Evolutionary conservation across 108 stramenopile species (phyloP), one percentile per base, ranked within the genome.

Genomic region (Nitzschia sp.): DNA sequence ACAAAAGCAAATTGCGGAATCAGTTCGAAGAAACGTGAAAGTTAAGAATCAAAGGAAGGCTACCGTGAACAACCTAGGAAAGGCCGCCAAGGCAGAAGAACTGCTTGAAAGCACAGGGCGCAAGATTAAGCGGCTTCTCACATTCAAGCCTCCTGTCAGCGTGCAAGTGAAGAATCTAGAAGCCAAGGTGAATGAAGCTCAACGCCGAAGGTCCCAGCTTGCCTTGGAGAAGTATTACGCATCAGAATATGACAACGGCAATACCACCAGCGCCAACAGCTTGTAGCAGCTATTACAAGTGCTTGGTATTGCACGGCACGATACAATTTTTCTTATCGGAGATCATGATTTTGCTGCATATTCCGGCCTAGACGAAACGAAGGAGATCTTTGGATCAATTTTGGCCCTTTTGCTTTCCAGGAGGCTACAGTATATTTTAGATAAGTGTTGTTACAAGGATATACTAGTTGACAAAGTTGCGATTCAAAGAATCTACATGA

Each of bases 21-120:
- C 84, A 1, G 88, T 92, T 0, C 82, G 91, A 19, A 53, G 27
- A n/a, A 80, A 81, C 57, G 82, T 86, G 18, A 75, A 72, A 32
- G 58, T 68, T 19, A 92, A 89, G 62, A 81, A 82, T 21, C 82
- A 87, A 51, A 66, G 91, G 9, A 59, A 80, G 23, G 74, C 80
- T 3, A 92, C 91, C 1, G 82, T 89, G 13, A 83, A 73, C 49
- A 92, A 92, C 54, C 61, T 92, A 9, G 72, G 64, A 34, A 85
- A 84, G 72, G 66, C 80, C 13, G 36, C 51, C 0, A 78, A 70
- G 54, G 36, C 83, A 3, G 84, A 85, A 67, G 78, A 82, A 56
- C 26, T 76, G 6, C 24, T 79, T 47, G 78, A 82, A 67, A 79
- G 58, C 55, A 51, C 61, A 28, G 19, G 46, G 1, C 54, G 81